Percentiles rank a stretch among this genome's conserved stretches.
Conservation (phyloP, 768 basidiomycete species). For the Boletellus sp. region DNA sequence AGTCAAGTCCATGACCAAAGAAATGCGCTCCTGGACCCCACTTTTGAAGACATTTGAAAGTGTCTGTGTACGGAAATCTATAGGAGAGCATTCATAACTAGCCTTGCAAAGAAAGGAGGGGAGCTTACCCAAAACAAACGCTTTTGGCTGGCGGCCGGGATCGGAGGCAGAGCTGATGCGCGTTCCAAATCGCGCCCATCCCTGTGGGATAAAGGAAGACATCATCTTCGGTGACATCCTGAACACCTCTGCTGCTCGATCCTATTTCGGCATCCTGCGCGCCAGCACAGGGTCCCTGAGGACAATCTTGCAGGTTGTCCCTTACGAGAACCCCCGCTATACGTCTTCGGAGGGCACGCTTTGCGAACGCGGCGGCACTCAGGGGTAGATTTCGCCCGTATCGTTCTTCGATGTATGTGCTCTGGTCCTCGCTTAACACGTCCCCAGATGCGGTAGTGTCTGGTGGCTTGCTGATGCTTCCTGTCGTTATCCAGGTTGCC, state of each 20-base stretch:
- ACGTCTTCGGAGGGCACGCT: slow-evolving; percentile 79
- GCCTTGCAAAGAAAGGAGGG: neutral
- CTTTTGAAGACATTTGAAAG: slow-evolving; percentile 88
- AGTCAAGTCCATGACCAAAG: slow-evolving; percentile 73
- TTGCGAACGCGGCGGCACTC: slow-evolving; percentile 70
- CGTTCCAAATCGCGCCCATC: slow-evolving; percentile 93
- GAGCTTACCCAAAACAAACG: slow-evolving; percentile 92
- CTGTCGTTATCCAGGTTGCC: slow-evolving; percentile 7
- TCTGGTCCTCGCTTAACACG: slow-evolving; percentile 56
- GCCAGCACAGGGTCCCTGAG: slow-evolving; percentile 40
- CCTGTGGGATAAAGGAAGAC: slow-evolving; percentile 86
- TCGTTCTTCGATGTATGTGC: slow-evolving; percentile 85
- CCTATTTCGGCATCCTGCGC: slow-evolving; percentile 46
- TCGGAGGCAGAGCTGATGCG: slow-evolving; percentile 66
- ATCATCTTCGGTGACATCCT: slow-evolving; percentile 74
- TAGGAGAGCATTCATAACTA: neutral
- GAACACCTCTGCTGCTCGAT: slow-evolving; percentile 65
- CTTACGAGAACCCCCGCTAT: slow-evolving; percentile 82
- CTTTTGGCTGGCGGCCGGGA: slow-evolving; percentile 66
- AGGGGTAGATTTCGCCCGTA: slow-evolving; percentile 89
- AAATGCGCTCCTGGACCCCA: slow-evolving; percentile 96
- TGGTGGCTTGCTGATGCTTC: slow-evolving; percentile 1
- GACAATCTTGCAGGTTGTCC: slow-evolving; percentile 41
- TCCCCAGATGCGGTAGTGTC: slow-evolving; percentile 33
- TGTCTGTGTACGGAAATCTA: slow-evolving; percentile 95